Evolutionary conservation across 2,329 filamentous ascomycete species (phyloP).

Genomic region (Periconia sp.): DNA sequence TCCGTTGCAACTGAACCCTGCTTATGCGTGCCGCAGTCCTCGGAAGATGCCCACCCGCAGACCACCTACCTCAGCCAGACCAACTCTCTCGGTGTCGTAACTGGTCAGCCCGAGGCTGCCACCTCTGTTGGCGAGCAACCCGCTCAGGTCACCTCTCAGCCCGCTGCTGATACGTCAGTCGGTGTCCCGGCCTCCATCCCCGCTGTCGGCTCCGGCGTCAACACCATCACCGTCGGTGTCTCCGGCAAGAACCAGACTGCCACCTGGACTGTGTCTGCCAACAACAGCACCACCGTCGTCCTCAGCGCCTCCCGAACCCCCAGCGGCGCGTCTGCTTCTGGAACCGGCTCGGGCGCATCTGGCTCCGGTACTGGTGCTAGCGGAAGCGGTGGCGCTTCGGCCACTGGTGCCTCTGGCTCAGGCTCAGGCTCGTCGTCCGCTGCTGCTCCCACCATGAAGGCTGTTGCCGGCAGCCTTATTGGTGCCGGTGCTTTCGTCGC

Average conservation of each 20-base stretch:
- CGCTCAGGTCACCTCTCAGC: constrained; percentile 27
- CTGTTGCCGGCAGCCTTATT: constrained; percentile 36
- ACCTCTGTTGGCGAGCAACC: constrained; percentile 34
- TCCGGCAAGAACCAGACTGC: constrained; percentile 33
- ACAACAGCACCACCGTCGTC: constrained; percentile 42
- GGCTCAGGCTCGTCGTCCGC: constrained; percentile 19
- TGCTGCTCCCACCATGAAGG: constrained; percentile 38
- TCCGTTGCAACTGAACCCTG: constrained; percentile 6
- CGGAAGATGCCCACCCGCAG: constrained; percentile 34
- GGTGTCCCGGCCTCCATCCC: constrained; percentile 39
- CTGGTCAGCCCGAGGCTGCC: constrained; percentile 30
- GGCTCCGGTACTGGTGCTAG: constrained; percentile 16
- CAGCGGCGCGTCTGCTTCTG: constrained; percentile 9
- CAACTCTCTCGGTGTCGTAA: constrained; percentile 43
- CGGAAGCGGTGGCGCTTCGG: no score
- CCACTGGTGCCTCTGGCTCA: constrained; percentile 15
- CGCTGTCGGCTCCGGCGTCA: constrained; percentile 41
- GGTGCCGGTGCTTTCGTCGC: constrained; percentile 45
- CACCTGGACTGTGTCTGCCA: constrained; percentile 40
- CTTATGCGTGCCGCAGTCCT: constrained; percentile 25
- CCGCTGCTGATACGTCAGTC: constrained; percentile 29
- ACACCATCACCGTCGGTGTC: constrained; percentile 38
- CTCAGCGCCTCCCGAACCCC: constrained; percentile 18
- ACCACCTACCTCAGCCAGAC: constrained; percentile 37
- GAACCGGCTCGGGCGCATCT: constrained; percentile 7